Conservation (phyloP, 768 basidiomycete genomes). For the Tricholoma furcatifolium region DNA sequence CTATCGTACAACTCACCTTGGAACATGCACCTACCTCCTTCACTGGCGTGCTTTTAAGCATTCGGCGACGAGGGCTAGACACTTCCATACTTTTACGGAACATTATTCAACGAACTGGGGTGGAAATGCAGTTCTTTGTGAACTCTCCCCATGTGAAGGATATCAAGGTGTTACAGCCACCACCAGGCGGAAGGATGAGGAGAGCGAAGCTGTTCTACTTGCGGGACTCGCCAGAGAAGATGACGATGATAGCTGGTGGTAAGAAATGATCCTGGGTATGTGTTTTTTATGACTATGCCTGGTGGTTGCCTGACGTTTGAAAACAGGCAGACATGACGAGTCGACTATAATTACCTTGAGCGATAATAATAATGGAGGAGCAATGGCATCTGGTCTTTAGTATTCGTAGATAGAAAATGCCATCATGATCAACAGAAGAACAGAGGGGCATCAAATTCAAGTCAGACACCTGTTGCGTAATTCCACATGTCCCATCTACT, state of each 20-base stretch:
- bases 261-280: conserved; percentile 29
- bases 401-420: background rate
- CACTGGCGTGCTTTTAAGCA: conserved; percentile 84
- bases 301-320: too few relatives aligned
- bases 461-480: conserved; percentile 15
- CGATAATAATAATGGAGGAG: too few relatives aligned
- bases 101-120: conserved; percentile 85
- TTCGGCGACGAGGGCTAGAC: conserved; percentile 81
- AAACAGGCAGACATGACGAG: too few relatives aligned
- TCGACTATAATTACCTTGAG: too few relatives aligned
- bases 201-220: conserved; percentile 84
- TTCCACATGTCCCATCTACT: conserved; percentile 14
- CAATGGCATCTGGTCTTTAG: background rate
- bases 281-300: background rate
- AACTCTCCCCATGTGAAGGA: conserved; percentile 86
- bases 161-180: conserved; percentile 73
- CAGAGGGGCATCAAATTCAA: conserved; percentile 15
- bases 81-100: conserved; percentile 90
- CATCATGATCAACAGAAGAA: too few relatives aligned
- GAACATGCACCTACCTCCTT: conserved; percentile 80
- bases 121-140: conserved; percentile 91
- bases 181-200: conserved; percentile 61
- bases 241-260: conserved; percentile 65
- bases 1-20: conserved; percentile 79
- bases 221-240: conserved; percentile 80